A percentile compares a stretch with the other conserved stretches of the same genome.
Conservation (phyloP, 2,329 filamentous ascomycete genomes). For the Phyllosticta citriasiana region DNA sequence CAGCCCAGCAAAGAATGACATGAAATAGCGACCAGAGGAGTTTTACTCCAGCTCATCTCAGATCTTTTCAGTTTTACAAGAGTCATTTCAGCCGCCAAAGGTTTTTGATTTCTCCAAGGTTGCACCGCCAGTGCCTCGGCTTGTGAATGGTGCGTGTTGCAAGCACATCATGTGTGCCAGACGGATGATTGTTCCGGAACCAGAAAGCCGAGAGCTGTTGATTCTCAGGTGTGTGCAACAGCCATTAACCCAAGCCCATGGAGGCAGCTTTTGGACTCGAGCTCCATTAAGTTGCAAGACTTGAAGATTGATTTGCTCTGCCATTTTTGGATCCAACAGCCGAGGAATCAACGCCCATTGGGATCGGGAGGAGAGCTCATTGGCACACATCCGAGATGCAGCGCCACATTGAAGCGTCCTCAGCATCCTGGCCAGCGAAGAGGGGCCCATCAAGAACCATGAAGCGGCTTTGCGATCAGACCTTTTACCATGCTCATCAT, state of each 20-base stretch:
- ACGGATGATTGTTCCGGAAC: background rate
- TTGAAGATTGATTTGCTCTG: constrained; percentile 7
- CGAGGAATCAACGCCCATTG: background rate
- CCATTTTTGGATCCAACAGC: background rate
- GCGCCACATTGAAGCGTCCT: constrained; percentile 3
- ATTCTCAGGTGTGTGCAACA: constrained; percentile 6
- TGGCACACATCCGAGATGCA: background rate
- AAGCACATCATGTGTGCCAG: background rate
- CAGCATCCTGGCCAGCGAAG: background rate
- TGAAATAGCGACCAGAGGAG: background rate
- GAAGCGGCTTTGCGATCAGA: constrained; percentile 1
- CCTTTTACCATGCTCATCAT: constrained; percentile 10
- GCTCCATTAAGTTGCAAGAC: constrained; percentile 8
- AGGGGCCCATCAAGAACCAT: background rate
- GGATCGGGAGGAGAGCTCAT: constrained; percentile 1
- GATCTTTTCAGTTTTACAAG: constrained; percentile 10
- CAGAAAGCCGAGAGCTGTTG: background rate
- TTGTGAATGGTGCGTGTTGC: background rate
- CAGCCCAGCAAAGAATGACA: background rate
- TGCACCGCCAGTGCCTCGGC: background rate
- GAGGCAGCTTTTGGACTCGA: background rate
- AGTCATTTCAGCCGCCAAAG: constrained; percentile 5
- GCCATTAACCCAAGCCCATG: constrained; percentile 9
- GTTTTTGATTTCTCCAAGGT: background rate
- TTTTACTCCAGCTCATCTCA: constrained; percentile 1